These are phyloP conservation scores for Venturia asperata DNA, from an alignment of 2,329 filamentous ascomycete species.

Conservation along the genomic window DNA sequence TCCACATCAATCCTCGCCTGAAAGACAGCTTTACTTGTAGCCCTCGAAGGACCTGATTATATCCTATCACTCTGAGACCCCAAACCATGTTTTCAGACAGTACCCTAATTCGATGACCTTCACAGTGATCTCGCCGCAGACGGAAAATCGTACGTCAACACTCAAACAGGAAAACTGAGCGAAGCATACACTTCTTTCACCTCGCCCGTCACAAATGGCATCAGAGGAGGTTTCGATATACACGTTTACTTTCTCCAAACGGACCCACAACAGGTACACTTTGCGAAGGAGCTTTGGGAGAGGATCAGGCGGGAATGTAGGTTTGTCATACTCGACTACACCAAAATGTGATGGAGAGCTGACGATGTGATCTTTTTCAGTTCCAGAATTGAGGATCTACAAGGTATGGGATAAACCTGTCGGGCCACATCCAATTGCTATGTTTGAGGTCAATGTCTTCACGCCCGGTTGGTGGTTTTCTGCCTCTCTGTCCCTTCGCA, in stretches of 20 bases:
- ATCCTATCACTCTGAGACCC: no score
- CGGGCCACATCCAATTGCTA: slow-evolving; percentile 74
- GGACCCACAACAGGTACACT: slow-evolving; percentile 55
- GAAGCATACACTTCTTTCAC: slow-evolving; percentile 63
- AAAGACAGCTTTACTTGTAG: no score
- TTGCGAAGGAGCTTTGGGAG: slow-evolving; percentile 67
- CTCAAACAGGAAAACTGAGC: slow-evolving; percentile 53
- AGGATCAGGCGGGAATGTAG: slow-evolving; percentile 72
- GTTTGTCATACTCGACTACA: background rate
- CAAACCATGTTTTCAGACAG: background rate
- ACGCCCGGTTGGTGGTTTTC: slow-evolving; percentile 47
- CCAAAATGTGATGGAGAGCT: background rate
- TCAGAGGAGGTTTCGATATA: slow-evolving; percentile 70
- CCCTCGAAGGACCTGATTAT: no score
- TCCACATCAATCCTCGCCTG: no score
- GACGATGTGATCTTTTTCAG: slow-evolving; percentile 36
- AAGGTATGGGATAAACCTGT: slow-evolving; percentile 67
- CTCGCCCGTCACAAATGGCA: slow-evolving; percentile 58
- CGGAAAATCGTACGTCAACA: slow-evolving; percentile 71
- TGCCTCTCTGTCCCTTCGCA: background rate
- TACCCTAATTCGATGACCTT: background rate
- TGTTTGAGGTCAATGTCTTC: slow-evolving; percentile 91
- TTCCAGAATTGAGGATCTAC: slow-evolving; percentile 81
- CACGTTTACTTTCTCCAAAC: slow-evolving; percentile 74
- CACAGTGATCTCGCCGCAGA: slow-evolving; percentile 56